Conservation (phyloP, 257 asterid species). For the Leonotis leonurus region DNA sequence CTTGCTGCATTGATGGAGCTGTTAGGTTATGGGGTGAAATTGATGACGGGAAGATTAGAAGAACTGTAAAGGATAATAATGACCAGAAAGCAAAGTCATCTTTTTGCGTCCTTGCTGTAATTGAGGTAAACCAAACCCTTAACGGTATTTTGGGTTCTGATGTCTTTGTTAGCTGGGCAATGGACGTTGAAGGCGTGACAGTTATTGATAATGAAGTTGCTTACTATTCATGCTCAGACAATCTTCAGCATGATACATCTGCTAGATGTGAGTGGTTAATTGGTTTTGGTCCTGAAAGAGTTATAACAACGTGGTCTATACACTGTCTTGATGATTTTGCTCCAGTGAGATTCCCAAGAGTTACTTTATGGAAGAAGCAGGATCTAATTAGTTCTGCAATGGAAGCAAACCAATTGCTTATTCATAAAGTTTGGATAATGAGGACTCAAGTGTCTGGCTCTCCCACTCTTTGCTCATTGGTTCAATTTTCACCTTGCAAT, state of each 20-base stretch:
- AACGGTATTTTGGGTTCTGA: constrained; percentile 60
- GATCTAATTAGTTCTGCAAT: constrained; percentile 33
- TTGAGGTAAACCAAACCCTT: constrained; percentile 72
- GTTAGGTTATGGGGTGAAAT: constrained; percentile 90
- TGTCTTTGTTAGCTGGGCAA: constrained; percentile 70
- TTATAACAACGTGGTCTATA: constrained; percentile 65
- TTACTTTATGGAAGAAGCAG: constrained; percentile 73
- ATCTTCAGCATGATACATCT: constrained; percentile 46
- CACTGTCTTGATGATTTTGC: constrained; percentile 92
- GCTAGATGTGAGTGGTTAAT: constrained; percentile 90
- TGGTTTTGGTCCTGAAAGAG: constrained; percentile 66
- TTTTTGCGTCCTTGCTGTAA: constrained; percentile 66
- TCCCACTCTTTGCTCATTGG: constrained; percentile 60
- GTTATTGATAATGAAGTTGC: constrained; percentile 34
- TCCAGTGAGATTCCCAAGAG: constrained; percentile 90
- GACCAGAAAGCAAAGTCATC: constrained; percentile 50
- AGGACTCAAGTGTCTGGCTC: constrained; percentile 69
- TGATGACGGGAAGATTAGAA: constrained; percentile 73
- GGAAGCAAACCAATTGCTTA: constrained; percentile 39
- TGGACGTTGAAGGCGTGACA: constrained; percentile 52
- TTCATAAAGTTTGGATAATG: constrained; percentile 49
- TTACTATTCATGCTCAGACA: constrained; percentile 41
- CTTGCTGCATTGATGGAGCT: constrained; percentile 84
- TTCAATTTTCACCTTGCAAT: constrained; percentile 57
- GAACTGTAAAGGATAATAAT: constrained; percentile 50